Evolutionary conservation across 2,329 filamentous ascomycete genomes (phyloP), one percentile per base, ranked within the genome.

Genomic region (Phoma sp.): DNA sequence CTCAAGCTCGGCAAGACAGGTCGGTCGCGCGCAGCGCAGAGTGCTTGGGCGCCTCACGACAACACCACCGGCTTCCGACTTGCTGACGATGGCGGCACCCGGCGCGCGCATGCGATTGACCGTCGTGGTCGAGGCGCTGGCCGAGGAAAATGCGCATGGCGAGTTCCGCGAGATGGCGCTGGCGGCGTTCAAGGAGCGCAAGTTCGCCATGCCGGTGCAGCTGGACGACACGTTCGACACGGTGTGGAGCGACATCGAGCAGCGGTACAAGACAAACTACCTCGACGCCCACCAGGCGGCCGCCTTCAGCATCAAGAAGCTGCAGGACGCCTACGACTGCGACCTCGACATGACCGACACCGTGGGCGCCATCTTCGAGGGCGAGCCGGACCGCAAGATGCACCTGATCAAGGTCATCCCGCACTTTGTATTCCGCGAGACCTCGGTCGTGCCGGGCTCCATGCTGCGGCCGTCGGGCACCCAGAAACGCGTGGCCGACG

Each of bases 281-380:
- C 57, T 72, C 17, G 25, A 29, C 18, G 11, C 52, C 18, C 46
- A 37, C 7, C 52, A 56, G 25, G 52, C 47, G n/a, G 47, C 66
- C 14, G 50, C 56, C 28, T 75, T 72, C 56, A 63, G 59, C 32
- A 72, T 75, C 64, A 71, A 72, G 53, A 73, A 73, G 51, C 60
- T 76, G 7, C 71, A 73, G 46, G 71, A 74, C 52, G 66, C 58
- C 28, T 68, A 68, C 55, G 71, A 69, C 42, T 73, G 68, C 61
- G 74, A 75, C 46, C 65, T 76, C 17, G 71, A 73, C 56, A 37
- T 75, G 25, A 53, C 63, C 40, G 72, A 76, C 56, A 72, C 69
- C 5, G 72, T 76, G 32, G 56, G 60, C 33, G 61, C 66, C 45
- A 71, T 74, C 30, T 75, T 72, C 46, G 71, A 66, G 33, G 64